Evolutionary conservation across 305 asterid species (phyloP), one percentile per base, ranked within the genome.

Genomic region (Fraxinus sp.): DNA sequence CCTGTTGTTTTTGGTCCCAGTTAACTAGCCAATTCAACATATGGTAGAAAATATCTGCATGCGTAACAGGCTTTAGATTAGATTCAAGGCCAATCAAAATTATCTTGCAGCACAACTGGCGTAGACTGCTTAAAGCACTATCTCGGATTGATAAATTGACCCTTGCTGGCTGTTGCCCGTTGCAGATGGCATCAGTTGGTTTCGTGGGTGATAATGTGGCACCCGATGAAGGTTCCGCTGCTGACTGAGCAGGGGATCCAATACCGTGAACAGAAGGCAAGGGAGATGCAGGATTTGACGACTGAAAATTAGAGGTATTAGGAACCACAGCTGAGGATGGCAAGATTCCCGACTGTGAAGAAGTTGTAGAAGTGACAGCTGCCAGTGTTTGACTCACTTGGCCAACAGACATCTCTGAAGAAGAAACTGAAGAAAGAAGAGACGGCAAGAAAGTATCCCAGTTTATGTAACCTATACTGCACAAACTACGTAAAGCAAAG

Each of bases 381-480:
- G 88, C 87, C 74, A 81, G 87, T 78, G 92, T 84, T 83, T 91
- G 97, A 85, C 87, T 87, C 9, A 91, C 97, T 87, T 92, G 98
- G 81, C 91, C 87, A 86, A 84, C 82, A 14, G 97, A 93, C 64
- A 85, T 84, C 89, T 96, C 98, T n/a, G 96, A 94, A 75, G 97
- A 90, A 86, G 97, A 89, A 85, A 93, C 93, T 22, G 98, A 91
- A 84, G 98, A 93, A 59, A 96, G 98, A 85, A 96, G 98, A 85
- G 92, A 91, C 0, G 98, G 98, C 89, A 96, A 85, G 89, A 96
- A 92, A 1, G 97, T 86, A 86, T 95, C 99, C 99, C 99, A 96
- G 80, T 96, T 91, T 89, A 95, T 91, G 89, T 79, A 90, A 68
- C 91, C 93, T 82, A 93, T 91, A 82, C 85, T 87, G 86, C 91